Conservation (phyloP, 2,329 filamentous ascomycete species). For the Daldinia sp. region DNA sequence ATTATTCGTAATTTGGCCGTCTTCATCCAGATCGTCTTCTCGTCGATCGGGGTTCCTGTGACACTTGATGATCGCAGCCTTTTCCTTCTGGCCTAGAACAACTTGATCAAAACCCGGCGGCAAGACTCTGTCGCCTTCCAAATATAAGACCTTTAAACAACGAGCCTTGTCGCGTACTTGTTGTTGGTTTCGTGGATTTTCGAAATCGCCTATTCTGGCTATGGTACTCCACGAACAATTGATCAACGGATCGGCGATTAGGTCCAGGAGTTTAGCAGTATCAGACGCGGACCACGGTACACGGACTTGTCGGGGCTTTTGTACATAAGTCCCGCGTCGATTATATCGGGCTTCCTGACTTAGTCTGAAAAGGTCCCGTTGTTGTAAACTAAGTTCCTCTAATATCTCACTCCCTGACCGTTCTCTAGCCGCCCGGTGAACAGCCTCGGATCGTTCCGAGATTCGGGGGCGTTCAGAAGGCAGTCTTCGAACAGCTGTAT, state of each 20-base stretch:
- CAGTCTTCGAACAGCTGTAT: constrained; percentile 7
- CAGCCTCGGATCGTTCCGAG: constrained; percentile 15
- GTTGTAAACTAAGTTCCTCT: constrained; percentile 26
- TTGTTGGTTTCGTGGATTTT: constrained; percentile 64
- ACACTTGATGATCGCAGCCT: constrained; percentile 53
- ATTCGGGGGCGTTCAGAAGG: constrained; percentile 38
- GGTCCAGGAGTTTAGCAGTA: constrained; percentile 56
- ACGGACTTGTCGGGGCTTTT: constrained; percentile 49
- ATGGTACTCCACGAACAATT: constrained; percentile 57
- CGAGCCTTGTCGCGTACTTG: constrained; percentile 70
- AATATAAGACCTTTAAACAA: constrained; percentile 65
- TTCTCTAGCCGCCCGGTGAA: constrained; percentile 9
- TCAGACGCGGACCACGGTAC: constrained; percentile 60
- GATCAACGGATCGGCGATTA: constrained; percentile 54
- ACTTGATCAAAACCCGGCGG: constrained; percentile 65
- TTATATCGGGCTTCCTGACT: constrained; percentile 42
- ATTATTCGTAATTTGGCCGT: constrained; percentile 56
- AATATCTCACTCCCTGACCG: constrained; percentile 16
- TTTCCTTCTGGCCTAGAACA: constrained; percentile 64
- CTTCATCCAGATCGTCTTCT: constrained; percentile 60
- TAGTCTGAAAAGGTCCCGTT: constrained; percentile 37
- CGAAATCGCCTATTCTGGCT: constrained; percentile 55
- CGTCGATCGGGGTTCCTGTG: constrained; percentile 64
- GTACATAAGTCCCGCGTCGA: constrained; percentile 32
- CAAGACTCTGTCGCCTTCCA: constrained; percentile 59